phyloP scores from a whole-genome alignment of 352 stramenopile genomes.

The Phytophthora ramorum region DNA sequence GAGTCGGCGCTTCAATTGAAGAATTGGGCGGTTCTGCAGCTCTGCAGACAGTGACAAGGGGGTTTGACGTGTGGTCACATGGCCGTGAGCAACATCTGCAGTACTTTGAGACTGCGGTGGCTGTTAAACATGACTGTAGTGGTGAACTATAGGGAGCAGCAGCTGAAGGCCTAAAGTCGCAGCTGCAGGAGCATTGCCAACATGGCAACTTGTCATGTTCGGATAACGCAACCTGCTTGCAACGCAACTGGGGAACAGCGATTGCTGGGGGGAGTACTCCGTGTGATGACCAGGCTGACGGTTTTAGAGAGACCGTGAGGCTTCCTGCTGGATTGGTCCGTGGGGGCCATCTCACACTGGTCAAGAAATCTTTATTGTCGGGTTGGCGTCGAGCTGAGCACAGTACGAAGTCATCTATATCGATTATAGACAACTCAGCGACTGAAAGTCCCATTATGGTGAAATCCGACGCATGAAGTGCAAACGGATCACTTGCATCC shows the following conservation, averaged over 20 bases:
- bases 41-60: slow-evolving; percentile 1
- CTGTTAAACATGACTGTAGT: not conserved
- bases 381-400: slow-evolving; percentile 12
- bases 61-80: slow-evolving; percentile 2
- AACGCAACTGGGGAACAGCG: slow-evolving; percentile 19
- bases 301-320: slow-evolving; percentile 4
- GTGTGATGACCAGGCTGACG: slow-evolving; percentile 13
- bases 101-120: slow-evolving; percentile 12
- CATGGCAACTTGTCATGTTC: slow-evolving; percentile 23
- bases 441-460: not conserved
- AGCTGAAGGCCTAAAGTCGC: not conserved
- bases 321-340: slow-evolving; percentile 14
- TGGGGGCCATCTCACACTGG: slow-evolving; percentile 14
- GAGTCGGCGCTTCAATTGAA: slow-evolving; percentile 22
- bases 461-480: slow-evolving; percentile 10
- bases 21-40: not conserved
- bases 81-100: slow-evolving; percentile 11
- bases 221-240: slow-evolving; percentile 17
- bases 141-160: slow-evolving; percentile 6
- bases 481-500: slow-evolving; percentile 10
- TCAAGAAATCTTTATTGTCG: slow-evolving; percentile 26
- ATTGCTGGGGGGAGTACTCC: slow-evolving; percentile 4
- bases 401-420: not conserved
- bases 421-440: not conserved
- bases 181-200: slow-evolving; percentile 19